Base-by-base conservation (phyloP, 2,329 filamentous ascomycete genomes). In the Alternaria brassicicola region DNA sequence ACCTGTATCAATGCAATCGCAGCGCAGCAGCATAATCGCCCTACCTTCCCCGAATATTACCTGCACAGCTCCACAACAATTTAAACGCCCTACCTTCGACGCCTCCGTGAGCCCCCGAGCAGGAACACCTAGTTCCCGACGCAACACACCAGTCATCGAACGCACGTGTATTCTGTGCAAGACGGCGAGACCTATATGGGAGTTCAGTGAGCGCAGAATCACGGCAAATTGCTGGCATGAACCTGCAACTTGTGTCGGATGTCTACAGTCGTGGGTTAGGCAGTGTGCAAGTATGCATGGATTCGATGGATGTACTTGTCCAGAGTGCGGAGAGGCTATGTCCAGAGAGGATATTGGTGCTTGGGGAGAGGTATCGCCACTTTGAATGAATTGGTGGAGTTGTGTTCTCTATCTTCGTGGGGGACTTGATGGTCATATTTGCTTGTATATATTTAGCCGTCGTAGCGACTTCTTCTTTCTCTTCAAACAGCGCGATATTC, bases 151-250 rank as follows among this genome's bases (percentile, higher is more conserved):
- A 7, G 58, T 58, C 12, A 47, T 64, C 3, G 61, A 67, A 28
- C 65, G 62, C 21, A 70, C 67, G 1, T 76, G 73, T 52, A 63
- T 66, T 25, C 57, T 74, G 2, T 76, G 73, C 59, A 70, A 70
- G 39, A 65, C 65, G 7, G 52, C 59, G 0, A 67, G 66, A 39
- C 63, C 64, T 4, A 55, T 62, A 2, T 57, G 59, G 1, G 61
- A 67, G 6, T 75, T 74, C 30, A 65, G 65, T 3, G 57, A 49
- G 13, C 64, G 68, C 26, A 60, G 63, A 3, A 68, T 71, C 2
- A 70, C 70, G 9, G 52, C 46, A 2, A 66, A 64, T 17, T 76
- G 73, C 41, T 62, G 62, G 63, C 73, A 76, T 45, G 63, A 69
- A n/a, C 62, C 69, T 25, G 63, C 70, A 6, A 70, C 69, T 23